These are phyloP conservation scores for Colletotrichum sp. DNA, from an alignment of 2,329 filamentous ascomycete genomes.

Conservation along the genomic window DNA sequence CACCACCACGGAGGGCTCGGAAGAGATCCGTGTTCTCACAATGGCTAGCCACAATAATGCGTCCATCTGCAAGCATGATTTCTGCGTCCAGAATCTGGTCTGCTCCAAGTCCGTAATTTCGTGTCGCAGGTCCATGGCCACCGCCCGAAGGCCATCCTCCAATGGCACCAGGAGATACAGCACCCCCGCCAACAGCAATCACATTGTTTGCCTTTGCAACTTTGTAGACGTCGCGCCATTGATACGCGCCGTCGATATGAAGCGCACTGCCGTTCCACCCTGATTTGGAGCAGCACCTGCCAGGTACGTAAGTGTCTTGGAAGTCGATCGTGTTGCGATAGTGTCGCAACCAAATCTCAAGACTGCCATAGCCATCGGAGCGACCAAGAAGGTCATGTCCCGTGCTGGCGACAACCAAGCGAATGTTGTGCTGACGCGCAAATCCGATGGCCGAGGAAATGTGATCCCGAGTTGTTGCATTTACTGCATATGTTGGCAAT, in stretches of 20 bases:
- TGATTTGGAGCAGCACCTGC: background rate
- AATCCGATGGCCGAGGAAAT: conserved; percentile 20
- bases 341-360: conserved; percentile 37
- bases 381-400: conserved; percentile 46
- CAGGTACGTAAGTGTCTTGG: background rate
- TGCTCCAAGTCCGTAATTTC: conserved; percentile 44
- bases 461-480: conserved; percentile 23
- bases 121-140: conserved; percentile 42
- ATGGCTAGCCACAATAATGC: conserved; percentile 35
- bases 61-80: conserved; percentile 42
- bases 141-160: conserved; percentile 45
- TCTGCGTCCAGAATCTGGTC: conserved; percentile 49
- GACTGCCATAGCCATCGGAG: conserved; percentile 33
- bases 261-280: conserved; percentile 37
- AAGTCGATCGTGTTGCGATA: conserved; percentile 34
- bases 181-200: conserved; percentile 38
- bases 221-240: conserved; percentile 37
- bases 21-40: conserved; percentile 40
- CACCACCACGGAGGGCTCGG: conserved; percentile 44
- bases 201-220: conserved; percentile 32
- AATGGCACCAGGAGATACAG: conserved; percentile 28
- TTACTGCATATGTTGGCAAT: conserved; percentile 28
- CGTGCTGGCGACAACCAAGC: conserved; percentile 46
- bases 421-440: conserved; percentile 33
- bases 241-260: conserved; percentile 37